Conservation (phyloP, 768 basidiomycete genomes). For the Lactarius evosmus region DNA sequence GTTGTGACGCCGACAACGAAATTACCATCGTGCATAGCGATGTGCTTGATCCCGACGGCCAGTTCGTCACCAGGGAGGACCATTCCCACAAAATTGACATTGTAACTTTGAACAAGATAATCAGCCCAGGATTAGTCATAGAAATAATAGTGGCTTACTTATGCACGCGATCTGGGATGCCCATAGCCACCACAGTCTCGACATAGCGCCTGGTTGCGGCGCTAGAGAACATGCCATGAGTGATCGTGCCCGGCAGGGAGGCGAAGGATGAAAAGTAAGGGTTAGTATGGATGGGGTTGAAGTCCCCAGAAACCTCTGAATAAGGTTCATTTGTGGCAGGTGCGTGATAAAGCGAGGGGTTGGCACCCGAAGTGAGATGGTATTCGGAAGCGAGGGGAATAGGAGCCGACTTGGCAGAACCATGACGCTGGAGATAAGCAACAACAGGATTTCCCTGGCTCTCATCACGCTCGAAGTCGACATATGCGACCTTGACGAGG, state of each 20-base stretch:
- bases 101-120: constrained; percentile 53
- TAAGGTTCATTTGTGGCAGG: constrained; percentile 95
- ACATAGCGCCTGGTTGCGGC: constrained; percentile 91
- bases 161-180: constrained; percentile 85
- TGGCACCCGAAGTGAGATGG: constrained; percentile 69
- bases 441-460: constrained; percentile 91
- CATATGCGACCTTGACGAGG: constrained; percentile 82
- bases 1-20: constrained; percentile 90
- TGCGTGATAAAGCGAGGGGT: constrained; percentile 66
- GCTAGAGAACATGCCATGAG: constrained; percentile 96
- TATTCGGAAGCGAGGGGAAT: constrained; percentile 81
- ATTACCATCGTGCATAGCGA: constrained; percentile 89
- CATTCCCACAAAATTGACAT: constrained; percentile 97
- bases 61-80: constrained; percentile 88
- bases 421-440: constrained; percentile 90
- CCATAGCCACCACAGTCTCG: constrained; percentile 92
- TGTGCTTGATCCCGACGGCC: constrained; percentile 81
- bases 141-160: constrained; percentile 51
- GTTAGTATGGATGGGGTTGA: constrained; percentile 98
- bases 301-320: constrained; percentile 94
- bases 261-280: constrained; percentile 97
- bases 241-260: constrained; percentile 91
- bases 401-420: constrained; percentile 69
- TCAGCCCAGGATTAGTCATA: constrained; percentile 14
- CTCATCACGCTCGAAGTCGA: constrained; percentile 84